These are phyloP conservation scores for Ophiocordyceps camponoti-rufipedis DNA, from an alignment of 2,329 filamentous ascomycete species.

Conservation along the genomic window DNA sequence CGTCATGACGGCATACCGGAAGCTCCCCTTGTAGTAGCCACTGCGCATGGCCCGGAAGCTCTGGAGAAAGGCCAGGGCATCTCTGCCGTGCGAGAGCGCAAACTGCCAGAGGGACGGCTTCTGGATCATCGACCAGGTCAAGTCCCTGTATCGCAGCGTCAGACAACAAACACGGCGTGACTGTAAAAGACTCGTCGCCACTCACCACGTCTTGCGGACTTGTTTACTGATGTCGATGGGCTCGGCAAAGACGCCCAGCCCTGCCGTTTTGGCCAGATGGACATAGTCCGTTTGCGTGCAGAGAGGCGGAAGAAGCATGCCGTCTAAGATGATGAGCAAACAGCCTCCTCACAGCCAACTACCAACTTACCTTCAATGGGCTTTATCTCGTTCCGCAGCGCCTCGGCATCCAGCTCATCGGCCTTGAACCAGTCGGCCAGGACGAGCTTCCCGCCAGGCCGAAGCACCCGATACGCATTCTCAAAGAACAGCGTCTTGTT, in stretches of 20 bases:
- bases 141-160: neutral
- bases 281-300: neutral
- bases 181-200: too few relatives aligned
- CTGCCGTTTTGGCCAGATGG: neutral
- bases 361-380: neutral
- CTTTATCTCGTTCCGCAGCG: neutral
- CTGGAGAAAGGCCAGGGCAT: neutral
- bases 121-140: neutral
- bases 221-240: neutral
- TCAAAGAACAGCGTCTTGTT: neutral
- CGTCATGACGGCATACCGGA: neutral
- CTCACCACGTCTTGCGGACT: neutral
- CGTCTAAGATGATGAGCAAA: neutral
- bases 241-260: neutral
- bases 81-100: neutral
- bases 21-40: neutral
- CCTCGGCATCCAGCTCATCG: neutral
- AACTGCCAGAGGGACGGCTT: neutral
- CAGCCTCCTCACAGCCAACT: neutral
- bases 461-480: neutral
- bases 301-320: neutral
- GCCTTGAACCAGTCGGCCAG: neutral
- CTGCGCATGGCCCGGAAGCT: neutral
- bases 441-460: neutral
- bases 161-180: too few relatives aligned